Conservation (phyloP, 2,329 filamentous ascomycete genomes). For the Fusarium duplospermum region DNA sequence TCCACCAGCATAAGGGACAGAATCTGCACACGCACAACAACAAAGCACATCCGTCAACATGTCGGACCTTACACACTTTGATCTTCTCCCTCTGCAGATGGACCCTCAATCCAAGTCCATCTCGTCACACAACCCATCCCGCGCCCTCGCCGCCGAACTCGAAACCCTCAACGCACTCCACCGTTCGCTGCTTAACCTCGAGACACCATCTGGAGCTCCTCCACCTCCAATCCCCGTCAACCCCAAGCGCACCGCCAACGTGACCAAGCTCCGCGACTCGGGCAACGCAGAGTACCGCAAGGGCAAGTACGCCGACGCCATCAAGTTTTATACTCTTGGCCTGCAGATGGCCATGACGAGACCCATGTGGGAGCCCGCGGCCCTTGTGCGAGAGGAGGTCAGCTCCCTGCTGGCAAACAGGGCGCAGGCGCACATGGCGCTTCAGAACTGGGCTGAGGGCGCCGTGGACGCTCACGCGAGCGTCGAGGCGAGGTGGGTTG, state of each 20-base stretch:
- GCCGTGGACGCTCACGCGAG: conserved; percentile 89
- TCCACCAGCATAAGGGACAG: not conserved
- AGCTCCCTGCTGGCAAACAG: conserved; percentile 84
- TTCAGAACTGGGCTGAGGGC: conserved; percentile 85
- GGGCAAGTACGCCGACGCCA: conserved; percentile 77
- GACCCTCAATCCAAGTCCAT: conserved; percentile 86
- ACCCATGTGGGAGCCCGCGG: conserved; percentile 88
- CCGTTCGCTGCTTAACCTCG: conserved; percentile 71
- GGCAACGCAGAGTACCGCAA: conserved; percentile 89
- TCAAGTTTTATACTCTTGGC: conserved; percentile 85
- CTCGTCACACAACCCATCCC: conserved; percentile 58
- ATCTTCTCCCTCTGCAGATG: conserved; percentile 82
- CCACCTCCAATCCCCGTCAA: conserved; percentile 92
- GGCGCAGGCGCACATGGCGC: conserved; percentile 88
- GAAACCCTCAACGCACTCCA: conserved; percentile 82
- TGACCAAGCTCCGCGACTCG: conserved; percentile 89
- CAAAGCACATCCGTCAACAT: conserved; percentile 49
- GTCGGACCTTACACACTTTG: conserved; percentile 79
- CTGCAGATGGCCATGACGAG: conserved; percentile 88
- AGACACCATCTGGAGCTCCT: conserved; percentile 72
- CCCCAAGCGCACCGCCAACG: conserved; percentile 88
- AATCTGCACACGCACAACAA: not conserved
- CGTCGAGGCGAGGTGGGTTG: conserved; percentile 86
- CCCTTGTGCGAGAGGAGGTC: conserved; percentile 86
- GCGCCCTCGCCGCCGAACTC: conserved; percentile 73